Percentiles rank a stretch among this genome's conserved stretches.
These are phyloP conservation scores for Peniophora sp. DNA, from an alignment of 1,284 basidiomycete species.

Conservation along the genomic window DNA sequence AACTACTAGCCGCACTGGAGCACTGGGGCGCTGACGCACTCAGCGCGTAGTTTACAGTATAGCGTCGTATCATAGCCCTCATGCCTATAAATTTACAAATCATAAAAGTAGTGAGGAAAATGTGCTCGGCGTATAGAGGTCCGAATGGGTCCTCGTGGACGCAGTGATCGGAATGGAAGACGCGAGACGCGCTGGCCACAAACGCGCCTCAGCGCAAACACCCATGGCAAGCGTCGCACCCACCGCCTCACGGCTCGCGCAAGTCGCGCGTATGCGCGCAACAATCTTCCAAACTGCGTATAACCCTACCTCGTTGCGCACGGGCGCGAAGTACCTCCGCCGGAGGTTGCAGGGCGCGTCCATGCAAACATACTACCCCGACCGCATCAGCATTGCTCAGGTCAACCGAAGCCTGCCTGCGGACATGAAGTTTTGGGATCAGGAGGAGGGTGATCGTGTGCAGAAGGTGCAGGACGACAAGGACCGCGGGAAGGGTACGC, in stretches of 20 bases:
- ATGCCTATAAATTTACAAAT: too few species aligned
- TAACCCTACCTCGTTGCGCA: constrained; percentile 71
- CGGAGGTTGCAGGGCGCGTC: constrained; percentile 68
- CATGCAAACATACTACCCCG: constrained; percentile 75
- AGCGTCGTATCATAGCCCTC: too few species aligned
- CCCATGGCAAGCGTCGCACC: constrained; percentile 29
- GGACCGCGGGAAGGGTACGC: constrained; percentile 72
- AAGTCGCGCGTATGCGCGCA: constrained; percentile 53
- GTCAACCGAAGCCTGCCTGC: constrained; percentile 39
- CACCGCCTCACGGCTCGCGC: constrained; percentile 34
- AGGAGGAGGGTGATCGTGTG: constrained; percentile 56
- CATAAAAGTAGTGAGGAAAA: too few species aligned
- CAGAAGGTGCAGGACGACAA: constrained; percentile 61
- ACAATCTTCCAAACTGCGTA: constrained; percentile 78
- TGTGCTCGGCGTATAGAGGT: too few species aligned
- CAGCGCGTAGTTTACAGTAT: too few species aligned
- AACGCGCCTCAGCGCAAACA: constrained; percentile 14
- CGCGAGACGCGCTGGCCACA: too few species aligned
- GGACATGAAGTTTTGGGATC: constrained; percentile 53
- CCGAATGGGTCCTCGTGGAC: too few species aligned
- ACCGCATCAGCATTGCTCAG: constrained; percentile 39
- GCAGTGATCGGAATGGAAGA: too few species aligned
- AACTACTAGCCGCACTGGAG: too few species aligned
- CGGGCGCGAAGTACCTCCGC: constrained; percentile 81
- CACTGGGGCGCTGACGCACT: too few species aligned